Base-by-base conservation (phyloP, 2,329 filamentous ascomycete genomes). In the Hymenoscyphus salicellus region DNA sequence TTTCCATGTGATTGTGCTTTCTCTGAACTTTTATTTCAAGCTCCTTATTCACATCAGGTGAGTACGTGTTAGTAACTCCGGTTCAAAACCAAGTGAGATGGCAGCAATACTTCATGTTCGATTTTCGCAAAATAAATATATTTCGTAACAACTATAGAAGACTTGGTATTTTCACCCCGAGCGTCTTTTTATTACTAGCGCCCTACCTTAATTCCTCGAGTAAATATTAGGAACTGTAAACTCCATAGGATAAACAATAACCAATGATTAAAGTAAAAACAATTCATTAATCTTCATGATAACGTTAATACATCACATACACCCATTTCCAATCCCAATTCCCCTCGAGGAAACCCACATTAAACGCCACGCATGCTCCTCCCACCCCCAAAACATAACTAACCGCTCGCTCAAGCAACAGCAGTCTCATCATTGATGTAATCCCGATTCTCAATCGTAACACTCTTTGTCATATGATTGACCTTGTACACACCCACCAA, bases 401-500 rank as follows among this genome's bases (percentile, higher is more conserved):
- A 43, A 16, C 7, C 20, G 3, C 17, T 6, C 16, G 17, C 11
- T 56, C 5, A 56, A 33, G 28, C 55, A 23, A 33, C 55, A n/a
- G 26, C 28, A 56, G 55, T 30, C n/a, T 30, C 38, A 32, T 68
- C 71, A 23, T 72, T 70, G 61, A 76, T 77, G 90, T 91, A 95
- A 78, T 95, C 90, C 70, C 82, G 83, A 79, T 95, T 95, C 78
- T 95, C 91, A 68, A 95, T 92, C 61, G 91, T 93, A 26, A 95
- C 91, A 77, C 90, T 93, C 86, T 94, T 95, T 66, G 91, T 95
- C 88, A 98, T 99, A 78, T 99, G 94, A 79, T 96, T 98, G 77
- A 99, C 95, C 83, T 99, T 99, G 83, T 99, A 99, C 63, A 99
- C 95, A 71, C 96, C 96, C 16, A 99, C 93, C 65, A 99, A 85